Evolutionary conservation across 257 asterid genomes (phyloP).

Genomic region (Solanum boliviense): DNA sequence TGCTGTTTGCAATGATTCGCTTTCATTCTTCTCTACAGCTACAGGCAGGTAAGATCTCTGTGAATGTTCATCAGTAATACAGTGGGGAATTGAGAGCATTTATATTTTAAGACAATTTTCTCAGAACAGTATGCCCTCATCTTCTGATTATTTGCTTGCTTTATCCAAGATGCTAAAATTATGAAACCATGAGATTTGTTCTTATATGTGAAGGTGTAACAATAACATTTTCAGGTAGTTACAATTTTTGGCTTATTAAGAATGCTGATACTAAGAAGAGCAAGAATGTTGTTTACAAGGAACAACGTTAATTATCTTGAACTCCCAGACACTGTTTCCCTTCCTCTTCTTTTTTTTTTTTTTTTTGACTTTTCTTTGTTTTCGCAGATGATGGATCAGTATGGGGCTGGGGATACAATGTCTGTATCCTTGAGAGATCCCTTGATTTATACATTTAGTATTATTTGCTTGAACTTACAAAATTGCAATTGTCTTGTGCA

Average conservation of each 20-base stretch:
- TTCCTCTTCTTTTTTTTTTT: not conserved
- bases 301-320: not conserved
- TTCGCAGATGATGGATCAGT: constrained; percentile 87
- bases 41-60: not conserved
- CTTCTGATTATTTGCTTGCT: not conserved
- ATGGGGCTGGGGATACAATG: constrained; percentile 91
- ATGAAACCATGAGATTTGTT: not conserved
- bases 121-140: not conserved
- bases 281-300: not conserved
- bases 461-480: not conserved
- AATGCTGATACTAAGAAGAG: not conserved
- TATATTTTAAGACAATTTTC: not conserved
- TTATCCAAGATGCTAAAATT: not conserved
- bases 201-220: not conserved
- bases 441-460: not conserved
- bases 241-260: not conserved
- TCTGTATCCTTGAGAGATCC: constrained; percentile 56
- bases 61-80: not conserved
- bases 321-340: not conserved
- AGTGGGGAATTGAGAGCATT: not conserved
- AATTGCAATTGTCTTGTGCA: not conserved
- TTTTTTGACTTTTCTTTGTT: constrained; percentile 6
- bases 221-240: not conserved
- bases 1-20: not conserved
- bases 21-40: not conserved